phyloP scores from a whole-genome alignment of 192 early-diverging fungal species.

The Backusella mclennaniae region DNA sequence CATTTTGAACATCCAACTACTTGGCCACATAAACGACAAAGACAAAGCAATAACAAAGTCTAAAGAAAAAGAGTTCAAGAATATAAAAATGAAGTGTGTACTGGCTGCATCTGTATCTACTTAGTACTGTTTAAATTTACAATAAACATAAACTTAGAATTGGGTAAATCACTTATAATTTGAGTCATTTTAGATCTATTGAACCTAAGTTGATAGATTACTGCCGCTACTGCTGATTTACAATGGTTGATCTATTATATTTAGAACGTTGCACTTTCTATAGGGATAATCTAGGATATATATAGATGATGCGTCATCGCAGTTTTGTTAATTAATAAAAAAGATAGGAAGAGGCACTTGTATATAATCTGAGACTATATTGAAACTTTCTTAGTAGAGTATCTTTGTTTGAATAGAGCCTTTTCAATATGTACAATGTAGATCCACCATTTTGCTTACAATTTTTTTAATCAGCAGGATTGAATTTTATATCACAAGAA shows the following conservation, averaged over 20 bases:
- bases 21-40: not conserved
- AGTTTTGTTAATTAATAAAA: conserved; percentile 3
- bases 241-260: not conserved
- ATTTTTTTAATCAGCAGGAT: conserved; percentile 9
- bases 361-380: conserved; percentile 1
- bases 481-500: conserved; percentile 13
- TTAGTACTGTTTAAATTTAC: not conserved
- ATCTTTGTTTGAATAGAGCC: conserved; percentile 1
- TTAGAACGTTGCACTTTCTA: not conserved
- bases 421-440: conserved; percentile 4
- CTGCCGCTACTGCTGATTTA: conserved; percentile 4
- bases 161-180: not conserved
- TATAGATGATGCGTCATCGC: conserved; percentile 5
- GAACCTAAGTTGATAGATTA: conserved; percentile 1
- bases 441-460: conserved; percentile 1
- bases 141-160: not conserved
- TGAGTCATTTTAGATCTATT: conserved; percentile 1
- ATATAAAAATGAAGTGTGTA: conserved; percentile 1
- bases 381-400: not conserved
- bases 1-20: conserved; percentile 3
- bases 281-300: not conserved
- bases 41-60: conserved; percentile 1
- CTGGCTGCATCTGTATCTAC: conserved; percentile 1
- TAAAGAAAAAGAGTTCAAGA: conserved; percentile 4
- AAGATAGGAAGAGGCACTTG: conserved; percentile 1